phyloP scores from a whole-genome alignment of 1,284 basidiomycete species.

The Leccinum holopus region DNA sequence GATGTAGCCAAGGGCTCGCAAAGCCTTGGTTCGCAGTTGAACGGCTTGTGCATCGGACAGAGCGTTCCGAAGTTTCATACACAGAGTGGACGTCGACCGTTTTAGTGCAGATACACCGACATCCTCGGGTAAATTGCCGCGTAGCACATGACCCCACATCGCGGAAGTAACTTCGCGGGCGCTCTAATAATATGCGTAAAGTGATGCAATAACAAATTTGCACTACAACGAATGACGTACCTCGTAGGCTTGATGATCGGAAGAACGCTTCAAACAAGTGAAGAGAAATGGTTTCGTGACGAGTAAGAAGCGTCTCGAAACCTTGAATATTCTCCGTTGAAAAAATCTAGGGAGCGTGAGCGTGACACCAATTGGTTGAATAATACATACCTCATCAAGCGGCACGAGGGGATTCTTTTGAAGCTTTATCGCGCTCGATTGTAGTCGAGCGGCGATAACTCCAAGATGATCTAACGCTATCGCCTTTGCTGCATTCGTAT shows the following conservation, averaged over 20 bases:
- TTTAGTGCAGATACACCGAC: slow-evolving; percentile 27
- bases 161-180: slow-evolving; percentile 73
- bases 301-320: slow-evolving; percentile 55
- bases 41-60: slow-evolving; percentile 59
- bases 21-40: slow-evolving; percentile 81
- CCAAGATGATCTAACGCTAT: slow-evolving; percentile 93
- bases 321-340: slow-evolving; percentile 49
- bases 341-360: slow-evolving; percentile 49
- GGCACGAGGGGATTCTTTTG: slow-evolving; percentile 47
- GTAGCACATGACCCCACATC: slow-evolving; percentile 64
- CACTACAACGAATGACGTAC: slow-evolving; percentile 39
- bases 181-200: slow-evolving; percentile 25
- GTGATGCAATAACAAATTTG: slow-evolving; percentile 1
- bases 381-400: slow-evolving; percentile 62
- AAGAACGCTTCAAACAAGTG: slow-evolving; percentile 64
- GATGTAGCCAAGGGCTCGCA: slow-evolving; percentile 82
- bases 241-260: slow-evolving; percentile 76
- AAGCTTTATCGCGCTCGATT: slow-evolving; percentile 57
- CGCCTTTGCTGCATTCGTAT: slow-evolving; percentile 80
- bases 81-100: slow-evolving; percentile 46
- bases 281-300: slow-evolving; percentile 61
- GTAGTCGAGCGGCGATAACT: slow-evolving; percentile 81
- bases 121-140: slow-evolving; percentile 41
- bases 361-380: neutral
- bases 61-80: slow-evolving; percentile 55